Evolutionary conservation across 2,329 filamentous ascomycete genomes (phyloP), one percentile per base, ranked within the genome.

Genomic region (Lanzia echinophila): DNA sequence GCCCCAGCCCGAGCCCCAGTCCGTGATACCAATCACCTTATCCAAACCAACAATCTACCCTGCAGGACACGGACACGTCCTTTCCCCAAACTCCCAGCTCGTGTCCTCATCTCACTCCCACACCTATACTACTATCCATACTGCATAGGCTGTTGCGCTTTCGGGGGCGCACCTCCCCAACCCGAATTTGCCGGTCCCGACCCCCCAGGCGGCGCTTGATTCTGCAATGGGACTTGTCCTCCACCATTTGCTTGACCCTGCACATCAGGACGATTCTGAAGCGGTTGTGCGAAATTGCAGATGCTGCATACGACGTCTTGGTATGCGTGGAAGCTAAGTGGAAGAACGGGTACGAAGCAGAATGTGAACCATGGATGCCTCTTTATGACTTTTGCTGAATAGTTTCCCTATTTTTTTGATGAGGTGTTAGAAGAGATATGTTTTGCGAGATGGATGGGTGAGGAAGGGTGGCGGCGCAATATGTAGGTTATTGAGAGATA

Each of bases 301-400:
- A 90, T 83, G 65, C 82, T 78, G 73, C 87, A 92, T 56, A 77
- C 74, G 53, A 92, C 78, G 64, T 90, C 86, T 62, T 84, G 75
- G 70, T 85, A 84, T 52, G 81, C 82, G 55, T 80, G 77, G 60
- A 84, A 74, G 44, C 81, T 84, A 65, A 90, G 84, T 0, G 87
- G 87, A 24, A 91, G 75, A 44, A 91, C 69, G 47, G 87, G 87
- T 50, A 90, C 71, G 70, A 87, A 90, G 75, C 87, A 90, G 65
- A 90, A 83, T 5, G 87, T 90, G 65, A 90, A 90, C 84, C 86
- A 90, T 41, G 82, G 82, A 56, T 84, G 76, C 55, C 76, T 78
- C 69, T 84, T 84, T 64, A 82, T 74, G 54, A 84, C 81, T 57
- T 73, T 74, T 13, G 74, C 82, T 2, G 76, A 74, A 70, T 79